Conservation (phyloP, 208 protist species). For the Wallacemonas sp. region DNA sequence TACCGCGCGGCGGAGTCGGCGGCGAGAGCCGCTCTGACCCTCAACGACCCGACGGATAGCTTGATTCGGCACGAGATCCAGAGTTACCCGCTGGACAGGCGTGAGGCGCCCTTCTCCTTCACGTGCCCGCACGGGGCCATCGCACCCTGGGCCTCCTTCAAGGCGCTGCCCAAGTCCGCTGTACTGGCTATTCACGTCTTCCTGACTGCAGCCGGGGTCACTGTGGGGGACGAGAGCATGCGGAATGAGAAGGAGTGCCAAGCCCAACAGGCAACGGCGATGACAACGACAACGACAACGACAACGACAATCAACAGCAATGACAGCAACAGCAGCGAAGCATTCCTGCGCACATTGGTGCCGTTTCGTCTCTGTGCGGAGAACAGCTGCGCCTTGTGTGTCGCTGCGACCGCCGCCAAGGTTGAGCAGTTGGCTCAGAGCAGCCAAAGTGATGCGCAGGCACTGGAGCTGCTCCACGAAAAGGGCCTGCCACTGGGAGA, state of each 20-base stretch:
- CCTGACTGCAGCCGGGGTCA: conserved; percentile 9
- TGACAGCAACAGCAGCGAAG: neutral
- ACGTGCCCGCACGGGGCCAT: conserved; percentile 43
- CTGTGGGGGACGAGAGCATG: neutral
- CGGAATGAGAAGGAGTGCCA: too few relatives aligned
- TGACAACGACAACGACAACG: too few relatives aligned
- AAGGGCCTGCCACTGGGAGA: conserved; percentile 3
- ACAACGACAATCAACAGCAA: neutral
- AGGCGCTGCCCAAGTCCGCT: conserved; percentile 33
- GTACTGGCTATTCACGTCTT: conserved; percentile 24
- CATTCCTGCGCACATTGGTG: neutral
- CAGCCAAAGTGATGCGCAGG: conserved; percentile 36
- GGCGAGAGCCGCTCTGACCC: neutral
- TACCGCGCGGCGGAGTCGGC: conserved; percentile 9
- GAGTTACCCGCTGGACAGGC: conserved; percentile 19
- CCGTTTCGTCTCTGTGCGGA: conserved; percentile 27
- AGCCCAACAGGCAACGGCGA: too few relatives aligned
- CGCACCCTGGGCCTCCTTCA: conserved; percentile 55
- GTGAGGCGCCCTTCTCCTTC: conserved; percentile 19
- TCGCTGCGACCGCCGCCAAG: conserved; percentile 32
- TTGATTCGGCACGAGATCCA: neutral
- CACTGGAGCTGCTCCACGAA: conserved; percentile 21
- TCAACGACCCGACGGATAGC: neutral
- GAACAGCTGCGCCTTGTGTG: conserved; percentile 48
- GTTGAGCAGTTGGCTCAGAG: conserved; percentile 30